Base-by-base conservation (phyloP, 495 filamentous ascomycete species). In the Rostrohypoxylon terebratum region DNA sequence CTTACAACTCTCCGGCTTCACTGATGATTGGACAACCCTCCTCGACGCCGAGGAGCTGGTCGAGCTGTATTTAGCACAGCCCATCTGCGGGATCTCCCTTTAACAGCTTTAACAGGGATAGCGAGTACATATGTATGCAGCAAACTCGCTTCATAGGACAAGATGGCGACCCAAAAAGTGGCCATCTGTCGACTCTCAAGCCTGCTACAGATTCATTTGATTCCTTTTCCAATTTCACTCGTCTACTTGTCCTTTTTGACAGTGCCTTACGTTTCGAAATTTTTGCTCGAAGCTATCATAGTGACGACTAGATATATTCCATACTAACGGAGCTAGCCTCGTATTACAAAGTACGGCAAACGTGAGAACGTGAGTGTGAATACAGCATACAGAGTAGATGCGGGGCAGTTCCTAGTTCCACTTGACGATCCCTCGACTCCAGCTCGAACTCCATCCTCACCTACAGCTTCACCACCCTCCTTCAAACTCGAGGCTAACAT, bases 1-100 rank as follows among this genome's bases (percentile, higher is more conserved):
- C 48, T 55, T 55, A 33, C 48, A 55, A 64, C 54, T 55, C 8
- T 36, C 59, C 70, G 60, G 33, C 69, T 63, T 73, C 64, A 61
- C 31, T 55, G 6, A 44, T 74, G 66, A 74, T 74, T 69, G 71
- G 66, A 59, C 40, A 62, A 63, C 36, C 13, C 48, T 61, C 45
- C 20, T 55, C 70, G 65, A 73, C 60, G 59, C 70, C 70, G 55
- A 73, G 65, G 47, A 68, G 54, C 70, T 64, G 70, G 70, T 47
- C 45, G 59, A 68, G 51, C 60, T 65, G 59, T 60, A 58, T 42
- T 54, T 68, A 65, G 65, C 60, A 68, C 48, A 60, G 53, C 50
- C 69, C 23, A 62, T 48, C 33, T 58, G 34, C 70, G 59, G 64
- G 45, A 68, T 47, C 21, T 59, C 59, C 69, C 63, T 63, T 40